Evolutionary conservation across 2,329 filamentous ascomycete species (phyloP).

Genomic region (Anthostomella pinea): DNA sequence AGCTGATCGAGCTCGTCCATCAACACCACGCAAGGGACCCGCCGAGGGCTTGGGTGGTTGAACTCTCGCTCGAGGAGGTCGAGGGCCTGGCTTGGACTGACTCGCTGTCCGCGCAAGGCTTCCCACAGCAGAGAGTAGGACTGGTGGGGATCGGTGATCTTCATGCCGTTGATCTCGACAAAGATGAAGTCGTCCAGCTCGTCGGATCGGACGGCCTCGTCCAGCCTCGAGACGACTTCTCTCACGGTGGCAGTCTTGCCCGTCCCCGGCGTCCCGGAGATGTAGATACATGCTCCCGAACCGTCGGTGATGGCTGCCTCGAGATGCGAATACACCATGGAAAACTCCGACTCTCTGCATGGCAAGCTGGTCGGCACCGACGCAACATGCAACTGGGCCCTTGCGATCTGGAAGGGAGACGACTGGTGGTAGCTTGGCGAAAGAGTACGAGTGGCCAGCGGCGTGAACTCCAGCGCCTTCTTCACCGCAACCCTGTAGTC

Average conservation of each 20-base stretch:
- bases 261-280: conserved; percentile 96
- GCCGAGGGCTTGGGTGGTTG: conserved; percentile 81
- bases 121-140: conserved; percentile 96
- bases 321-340: conserved; percentile 86
- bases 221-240: conserved; percentile 86
- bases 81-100: conserved; percentile 86
- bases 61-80: conserved; percentile 92
- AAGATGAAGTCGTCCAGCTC: conserved; percentile 98
- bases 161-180: conserved; percentile 99
- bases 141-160: conserved; percentile 96
- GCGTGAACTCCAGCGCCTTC: conserved; percentile 91
- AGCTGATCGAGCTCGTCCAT: conserved; percentile 99
- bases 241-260: conserved; percentile 97
- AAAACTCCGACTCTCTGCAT: conserved; percentile 89
- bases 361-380: conserved; percentile 86
- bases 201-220: conserved; percentile 81
- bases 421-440: conserved; percentile 71
- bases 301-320: conserved; percentile 93
- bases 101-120: conserved; percentile 86
- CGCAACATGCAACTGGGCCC: conserved; percentile 87
- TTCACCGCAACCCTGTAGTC: conserved; percentile 63
- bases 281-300: conserved; percentile 95
- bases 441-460: conserved; percentile 82
- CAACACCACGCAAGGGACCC: conserved; percentile 91
- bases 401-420: conserved; percentile 88